Evolutionary conservation across 1,284 basidiomycete genomes (phyloP), one percentile per base, ranked within the genome.

Genomic region (Malassezia furfur): DNA sequence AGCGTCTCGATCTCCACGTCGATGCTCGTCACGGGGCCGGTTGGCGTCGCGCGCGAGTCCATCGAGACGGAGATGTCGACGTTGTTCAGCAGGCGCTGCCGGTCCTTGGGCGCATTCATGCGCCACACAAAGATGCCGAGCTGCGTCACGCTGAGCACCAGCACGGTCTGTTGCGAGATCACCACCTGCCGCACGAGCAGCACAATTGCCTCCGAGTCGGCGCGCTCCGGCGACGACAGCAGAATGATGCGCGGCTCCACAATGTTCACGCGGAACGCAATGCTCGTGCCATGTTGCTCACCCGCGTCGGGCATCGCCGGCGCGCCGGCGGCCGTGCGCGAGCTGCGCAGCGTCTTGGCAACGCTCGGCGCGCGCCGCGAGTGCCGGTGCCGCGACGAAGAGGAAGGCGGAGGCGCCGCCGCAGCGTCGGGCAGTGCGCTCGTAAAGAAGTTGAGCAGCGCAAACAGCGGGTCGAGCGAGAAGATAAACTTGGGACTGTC

Each of bases 401-500:
- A 22, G 9, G 34, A 40, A 7, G 4, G 34, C 5, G n/a, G 17
- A 4, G 4, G 37, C 10, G 12, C 34, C 17, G 17, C 38, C 10
- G 10, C 9, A 10, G 17, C 15, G 9, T 37, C n/a, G 1, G n/a
- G 30, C 5, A 47, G 9, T 10, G 12, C 45, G 11, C 31, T 36
- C 43, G 43, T 36, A 71, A 93, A 88, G 76, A 96, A 98, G 57
- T 85, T 83, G 31, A 91, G 77, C 32, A 99, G 78, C 1, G 87
- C 85, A 67, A 96, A 88, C 34, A 98, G 81, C 0, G 90, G 93
- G 64, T 96, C 91, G 21, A 96, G 80, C 4, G 94, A 86, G 66
- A 99, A 89, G 60, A 98, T 88, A 66, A 98, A 80, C 67, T 88
- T 84, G 5, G 94, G 94, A 31, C 87, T 90, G 74, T 98, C 94